Conservation (phyloP, 768 basidiomycete genomes). For the Coprinopsis strossmayeri region DNA sequence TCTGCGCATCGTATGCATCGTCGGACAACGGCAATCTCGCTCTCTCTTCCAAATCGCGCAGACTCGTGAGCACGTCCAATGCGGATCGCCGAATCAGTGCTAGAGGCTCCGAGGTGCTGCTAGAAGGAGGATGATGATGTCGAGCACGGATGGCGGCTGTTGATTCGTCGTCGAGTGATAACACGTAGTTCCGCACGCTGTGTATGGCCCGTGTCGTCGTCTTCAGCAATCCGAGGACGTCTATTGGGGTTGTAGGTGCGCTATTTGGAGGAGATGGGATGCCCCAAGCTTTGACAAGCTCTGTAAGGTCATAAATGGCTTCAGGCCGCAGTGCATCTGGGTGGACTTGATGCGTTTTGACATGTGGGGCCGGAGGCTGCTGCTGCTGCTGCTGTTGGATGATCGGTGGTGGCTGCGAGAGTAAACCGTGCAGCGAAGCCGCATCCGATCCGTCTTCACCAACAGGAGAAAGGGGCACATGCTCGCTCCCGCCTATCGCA, state of each 20-base stretch:
- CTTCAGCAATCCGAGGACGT: constrained; percentile 68
- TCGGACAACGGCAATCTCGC: constrained; percentile 71
- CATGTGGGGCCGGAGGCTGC: constrained; percentile 39
- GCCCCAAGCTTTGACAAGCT: constrained; percentile 63
- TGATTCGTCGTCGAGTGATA: constrained; percentile 75
- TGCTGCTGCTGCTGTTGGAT: constrained; percentile 47
- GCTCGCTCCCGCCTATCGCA: constrained; percentile 59
- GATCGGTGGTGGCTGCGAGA: constrained; percentile 48
- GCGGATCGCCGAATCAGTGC: constrained; percentile 69
- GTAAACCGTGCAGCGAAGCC: constrained; percentile 11
- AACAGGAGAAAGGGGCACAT: constrained; percentile 36
- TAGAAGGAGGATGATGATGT: constrained; percentile 50
- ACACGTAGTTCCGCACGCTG: constrained; percentile 75
- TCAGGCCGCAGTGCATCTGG: constrained; percentile 73
- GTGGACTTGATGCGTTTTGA: constrained; percentile 66
- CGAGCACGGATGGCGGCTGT: constrained; percentile 47
- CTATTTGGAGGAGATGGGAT: constrained; percentile 29
- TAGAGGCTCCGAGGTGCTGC: constrained; percentile 49
- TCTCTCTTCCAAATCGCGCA: constrained; percentile 76
- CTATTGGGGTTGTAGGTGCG: no score
- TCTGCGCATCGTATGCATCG: constrained; percentile 78
- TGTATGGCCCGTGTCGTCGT: constrained; percentile 77
- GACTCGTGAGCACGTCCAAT: constrained; percentile 73
- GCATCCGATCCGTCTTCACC: constrained; percentile 16
- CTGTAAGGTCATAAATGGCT: constrained; percentile 66